Conservation (phyloP, 768 basidiomycete genomes). For the Boletus reticulatus region DNA sequence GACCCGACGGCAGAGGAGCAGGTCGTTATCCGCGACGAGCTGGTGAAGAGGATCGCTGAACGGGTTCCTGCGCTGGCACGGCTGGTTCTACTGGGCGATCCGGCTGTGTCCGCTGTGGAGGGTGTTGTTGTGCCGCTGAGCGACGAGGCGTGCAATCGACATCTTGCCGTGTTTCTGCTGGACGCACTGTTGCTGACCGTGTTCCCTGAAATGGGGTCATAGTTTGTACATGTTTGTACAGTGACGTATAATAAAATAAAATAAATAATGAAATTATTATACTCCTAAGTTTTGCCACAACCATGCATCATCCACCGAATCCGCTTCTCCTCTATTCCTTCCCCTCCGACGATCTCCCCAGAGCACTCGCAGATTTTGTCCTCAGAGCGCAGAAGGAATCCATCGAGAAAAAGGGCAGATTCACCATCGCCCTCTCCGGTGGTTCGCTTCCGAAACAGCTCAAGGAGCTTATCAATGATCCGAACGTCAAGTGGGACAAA, state of each 20-base stretch:
- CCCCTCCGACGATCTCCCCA: conserved; percentile 50
- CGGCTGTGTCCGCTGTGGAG: conserved; percentile 46
- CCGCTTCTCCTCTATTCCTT: conserved; percentile 77
- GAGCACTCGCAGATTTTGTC: conserved; percentile 77
- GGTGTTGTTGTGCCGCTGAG: conserved; percentile 60
- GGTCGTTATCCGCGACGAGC: conserved; percentile 43
- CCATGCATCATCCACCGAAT: conserved; percentile 53
- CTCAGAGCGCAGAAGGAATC: conserved; percentile 87
- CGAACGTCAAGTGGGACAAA: conserved; percentile 85
- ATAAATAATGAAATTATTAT: background rate
- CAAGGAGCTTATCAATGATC: conserved; percentile 59
- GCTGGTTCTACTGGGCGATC: conserved; percentile 43
- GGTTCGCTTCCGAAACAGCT: conserved; percentile 88
- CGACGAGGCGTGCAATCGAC: conserved; percentile 70
- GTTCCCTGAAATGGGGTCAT: conserved; percentile 68
- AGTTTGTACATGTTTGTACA: conserved; percentile 24
- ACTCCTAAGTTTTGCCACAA: background rate
- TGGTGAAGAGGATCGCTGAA: conserved; percentile 40
- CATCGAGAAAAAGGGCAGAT: conserved; percentile 83
- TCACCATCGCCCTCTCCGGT: conserved; percentile 92
- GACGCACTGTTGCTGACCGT: conserved; percentile 69
- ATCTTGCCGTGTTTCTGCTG: conserved; percentile 69
- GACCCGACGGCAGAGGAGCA: conserved; percentile 83
- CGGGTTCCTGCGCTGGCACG: conserved; percentile 35
- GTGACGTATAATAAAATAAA: conserved; percentile 16